Evolutionary conservation across 768 basidiomycete species (phyloP).

Genomic region (Hebeloma cylindrosporum): DNA sequence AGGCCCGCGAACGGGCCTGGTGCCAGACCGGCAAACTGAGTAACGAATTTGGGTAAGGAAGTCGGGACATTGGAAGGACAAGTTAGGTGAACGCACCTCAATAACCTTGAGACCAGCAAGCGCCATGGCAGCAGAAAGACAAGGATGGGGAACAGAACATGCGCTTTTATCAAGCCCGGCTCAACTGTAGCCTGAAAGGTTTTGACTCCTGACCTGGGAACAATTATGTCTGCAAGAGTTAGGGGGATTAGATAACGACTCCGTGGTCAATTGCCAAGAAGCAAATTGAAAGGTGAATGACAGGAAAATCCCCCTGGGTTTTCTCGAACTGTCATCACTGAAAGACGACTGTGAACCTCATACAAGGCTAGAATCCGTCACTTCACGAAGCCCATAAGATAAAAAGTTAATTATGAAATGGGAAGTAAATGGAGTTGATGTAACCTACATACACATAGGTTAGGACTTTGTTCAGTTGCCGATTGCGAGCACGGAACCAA

Average conservation of each 20-base stretch:
- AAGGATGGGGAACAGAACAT: slow-evolving; percentile 8
- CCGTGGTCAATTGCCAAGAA: no score
- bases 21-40: slow-evolving; percentile 78
- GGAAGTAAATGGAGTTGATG: no score
- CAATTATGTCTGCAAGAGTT: slow-evolving; percentile 12
- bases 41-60: not conserved
- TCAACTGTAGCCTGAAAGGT: slow-evolving; percentile 21
- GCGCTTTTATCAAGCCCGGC: slow-evolving; percentile 22
- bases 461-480: no score
- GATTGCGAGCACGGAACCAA: no score
- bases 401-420: no score
- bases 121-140: slow-evolving; percentile 37
- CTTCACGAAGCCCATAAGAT: no score
- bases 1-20: slow-evolving; percentile 81
- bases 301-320: no score
- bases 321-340: no score
- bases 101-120: slow-evolving; percentile 50
- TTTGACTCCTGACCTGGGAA: slow-evolving; percentile 22
- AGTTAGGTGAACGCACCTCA: slow-evolving; percentile 34
- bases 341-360: no score
- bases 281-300: no score
- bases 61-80: not conserved
- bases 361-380: no score
- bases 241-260: slow-evolving; percentile 12
- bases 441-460: no score